Conservation (phyloP, 306 rosid genomes). For the Prunus fruticosa region DNA sequence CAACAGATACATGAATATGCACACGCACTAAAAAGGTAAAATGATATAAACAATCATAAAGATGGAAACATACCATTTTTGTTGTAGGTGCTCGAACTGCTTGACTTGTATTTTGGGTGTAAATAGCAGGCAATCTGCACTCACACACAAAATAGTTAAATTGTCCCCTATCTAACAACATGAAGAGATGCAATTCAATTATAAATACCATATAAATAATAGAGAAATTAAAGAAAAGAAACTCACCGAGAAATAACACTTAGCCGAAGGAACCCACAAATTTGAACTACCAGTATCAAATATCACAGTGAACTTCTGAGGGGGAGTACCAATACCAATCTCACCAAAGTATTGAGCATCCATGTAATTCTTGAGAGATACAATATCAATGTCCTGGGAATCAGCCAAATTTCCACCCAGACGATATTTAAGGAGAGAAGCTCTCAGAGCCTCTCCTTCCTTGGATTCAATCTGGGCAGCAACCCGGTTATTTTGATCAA, state of each 20-base stretch:
- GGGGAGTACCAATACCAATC: constrained; percentile 79
- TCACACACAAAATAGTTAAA: constrained; percentile 7
- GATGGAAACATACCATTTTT: constrained; percentile 44
- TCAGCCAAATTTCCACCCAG: constrained; percentile 28
- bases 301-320: constrained; percentile 73
- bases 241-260: constrained; percentile 76
- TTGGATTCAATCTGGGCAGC: constrained; percentile 48
- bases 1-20: neutral
- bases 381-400: constrained; percentile 45
- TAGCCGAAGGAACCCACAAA: constrained; percentile 86
- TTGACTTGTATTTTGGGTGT: constrained; percentile 49
- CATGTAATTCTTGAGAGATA: constrained; percentile 74
- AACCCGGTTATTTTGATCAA: constrained; percentile 40
- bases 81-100: constrained; percentile 44
- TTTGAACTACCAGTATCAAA: constrained; percentile 92
- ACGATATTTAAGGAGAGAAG: constrained; percentile 27
- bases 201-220: constrained; percentile 24
- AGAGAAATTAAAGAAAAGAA: constrained; percentile 16
- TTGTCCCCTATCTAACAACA: neutral
- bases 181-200: neutral
- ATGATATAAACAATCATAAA: neutral
- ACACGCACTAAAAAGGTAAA: neutral
- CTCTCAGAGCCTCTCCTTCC: constrained; percentile 31
- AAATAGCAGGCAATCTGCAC: constrained; percentile 54
- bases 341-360: constrained; percentile 94